Conservation (phyloP, 2,329 filamentous ascomycete species). For the Pestalotiopsis sp. region DNA sequence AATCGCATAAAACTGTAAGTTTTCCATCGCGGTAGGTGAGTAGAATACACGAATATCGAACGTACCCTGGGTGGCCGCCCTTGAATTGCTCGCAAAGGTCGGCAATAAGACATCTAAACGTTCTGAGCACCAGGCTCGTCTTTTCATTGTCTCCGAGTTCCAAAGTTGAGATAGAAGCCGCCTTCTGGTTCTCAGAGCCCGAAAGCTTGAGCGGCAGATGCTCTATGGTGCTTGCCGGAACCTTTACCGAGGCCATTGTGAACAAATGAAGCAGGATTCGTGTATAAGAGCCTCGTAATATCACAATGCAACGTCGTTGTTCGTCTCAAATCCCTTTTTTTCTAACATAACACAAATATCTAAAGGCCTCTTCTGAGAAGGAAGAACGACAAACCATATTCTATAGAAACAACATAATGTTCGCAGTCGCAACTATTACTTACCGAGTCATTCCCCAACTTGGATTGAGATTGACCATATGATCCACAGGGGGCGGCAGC, state of each 20-base stretch:
- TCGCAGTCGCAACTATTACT: neutral
- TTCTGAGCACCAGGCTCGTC: constrained; percentile 50
- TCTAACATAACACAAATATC: neutral
- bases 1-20: neutral
- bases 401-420: neutral
- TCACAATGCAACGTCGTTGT: neutral
- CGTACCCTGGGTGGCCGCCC: constrained; percentile 69
- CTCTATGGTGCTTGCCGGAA: neutral
- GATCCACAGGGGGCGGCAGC: neutral
- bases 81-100: constrained; percentile 73
- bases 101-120: constrained; percentile 65
- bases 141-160: neutral
- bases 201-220: neutral
- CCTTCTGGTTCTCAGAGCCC: neutral
- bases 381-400: neutral
- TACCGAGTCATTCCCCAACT: neutral
- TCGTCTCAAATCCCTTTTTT: neutral
- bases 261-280: neutral
- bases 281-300: neutral
- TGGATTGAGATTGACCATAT: neutral
- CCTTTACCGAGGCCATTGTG: neutral
- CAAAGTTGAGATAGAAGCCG: neutral
- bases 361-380: neutral
- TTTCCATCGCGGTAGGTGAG: neutral
- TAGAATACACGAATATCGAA: neutral